Percentiles rank a stretch among this genome's conserved stretches.
Conservation (phyloP, 106 monocot species). For the Apostasia shenzhenica region DNA sequence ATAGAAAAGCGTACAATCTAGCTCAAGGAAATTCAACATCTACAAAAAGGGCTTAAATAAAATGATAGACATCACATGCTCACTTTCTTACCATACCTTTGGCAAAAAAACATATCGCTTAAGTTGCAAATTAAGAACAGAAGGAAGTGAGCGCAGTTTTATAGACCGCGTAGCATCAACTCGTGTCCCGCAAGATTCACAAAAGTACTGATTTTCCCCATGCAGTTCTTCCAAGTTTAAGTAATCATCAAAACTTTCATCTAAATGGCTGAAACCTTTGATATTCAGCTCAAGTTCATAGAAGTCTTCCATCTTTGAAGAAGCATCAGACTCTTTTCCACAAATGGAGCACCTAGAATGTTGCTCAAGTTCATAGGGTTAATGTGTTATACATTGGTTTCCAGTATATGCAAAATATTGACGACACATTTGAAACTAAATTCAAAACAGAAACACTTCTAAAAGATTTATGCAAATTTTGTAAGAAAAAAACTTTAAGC, state of each 20-base stretch:
- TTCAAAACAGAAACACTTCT: neutral
- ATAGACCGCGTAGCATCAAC: slow-evolving; percentile 94
- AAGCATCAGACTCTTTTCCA: slow-evolving; percentile 93
- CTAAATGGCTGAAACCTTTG: slow-evolving; percentile 65
- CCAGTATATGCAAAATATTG: neutral
- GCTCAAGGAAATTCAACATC: no score
- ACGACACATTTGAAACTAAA: neutral
- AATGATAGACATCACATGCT: neutral
- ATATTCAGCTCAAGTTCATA: slow-evolving; percentile 98
- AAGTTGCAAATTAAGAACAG: slow-evolving; percentile 90
- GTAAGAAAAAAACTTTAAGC: no score
- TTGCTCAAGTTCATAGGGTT: neutral
- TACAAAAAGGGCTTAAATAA: no score
- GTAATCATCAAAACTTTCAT: slow-evolving; percentile 88
- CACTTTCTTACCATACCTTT: slow-evolving; percentile 39
- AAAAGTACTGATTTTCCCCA: slow-evolving; percentile 97
- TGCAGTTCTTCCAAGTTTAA: slow-evolving; percentile 72
- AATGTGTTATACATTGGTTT: neutral
- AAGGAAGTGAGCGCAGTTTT: slow-evolving; percentile 74
- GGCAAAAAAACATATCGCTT: slow-evolving; percentile 93
- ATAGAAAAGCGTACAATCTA: neutral
- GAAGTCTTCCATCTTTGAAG: slow-evolving; percentile 93
- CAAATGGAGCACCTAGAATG: slow-evolving; percentile 83
- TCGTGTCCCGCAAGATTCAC: slow-evolving; percentile 65
- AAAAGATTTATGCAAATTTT: neutral